Evolutionary conservation across 208 protist species (phyloP).

Genomic region (Blechomonas ayalai): DNA sequence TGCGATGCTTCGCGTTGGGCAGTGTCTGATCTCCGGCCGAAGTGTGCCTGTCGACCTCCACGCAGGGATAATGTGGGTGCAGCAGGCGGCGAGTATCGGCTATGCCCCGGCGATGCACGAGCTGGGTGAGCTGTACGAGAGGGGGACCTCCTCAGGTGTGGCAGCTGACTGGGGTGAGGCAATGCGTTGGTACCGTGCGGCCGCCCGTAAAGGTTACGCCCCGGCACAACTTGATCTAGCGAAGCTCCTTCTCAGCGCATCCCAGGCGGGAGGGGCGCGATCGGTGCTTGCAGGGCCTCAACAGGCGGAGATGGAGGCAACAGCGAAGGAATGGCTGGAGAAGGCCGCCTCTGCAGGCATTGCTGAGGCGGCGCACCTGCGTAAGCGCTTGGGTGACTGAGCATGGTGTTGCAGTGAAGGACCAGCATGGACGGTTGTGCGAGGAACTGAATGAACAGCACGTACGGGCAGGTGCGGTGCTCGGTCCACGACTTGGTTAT

Average conservation of each 20-base stretch:
- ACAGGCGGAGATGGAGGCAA: conserved; percentile 14
- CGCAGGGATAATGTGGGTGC: conserved; percentile 52
- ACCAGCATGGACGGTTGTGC: not conserved
- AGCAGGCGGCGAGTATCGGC: conserved; percentile 37
- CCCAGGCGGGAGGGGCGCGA: conserved; percentile 12
- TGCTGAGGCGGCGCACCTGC: conserved; percentile 57
- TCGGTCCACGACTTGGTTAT: too few relatives aligned
- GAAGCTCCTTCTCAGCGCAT: conserved; percentile 55
- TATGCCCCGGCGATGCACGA: conserved; percentile 83
- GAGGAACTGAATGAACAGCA: too few relatives aligned
- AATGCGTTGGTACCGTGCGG: conserved; percentile 45
- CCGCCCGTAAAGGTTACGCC: conserved; percentile 42
- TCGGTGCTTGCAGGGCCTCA: not conserved
- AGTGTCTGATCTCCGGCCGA: conserved; percentile 51
- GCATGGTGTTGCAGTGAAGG: not conserved
- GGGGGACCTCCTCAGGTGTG: conserved; percentile 12
- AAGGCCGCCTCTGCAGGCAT: conserved; percentile 34
- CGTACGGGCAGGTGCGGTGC: too few relatives aligned
- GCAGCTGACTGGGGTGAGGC: conserved; percentile 74
- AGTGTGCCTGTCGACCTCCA: conserved; percentile 25
- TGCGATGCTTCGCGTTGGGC: conserved; percentile 61
- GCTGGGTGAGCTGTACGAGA: conserved; percentile 59
- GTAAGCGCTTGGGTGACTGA: conserved; percentile 14
- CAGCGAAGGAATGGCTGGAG: conserved; percentile 49
- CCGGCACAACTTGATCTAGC: conserved; percentile 72